Evolutionary conservation across 164 flowering plant genomes (phyloP), one percentile per base, ranked within the genome.

Genomic region (Akebia trifoliata): DNA sequence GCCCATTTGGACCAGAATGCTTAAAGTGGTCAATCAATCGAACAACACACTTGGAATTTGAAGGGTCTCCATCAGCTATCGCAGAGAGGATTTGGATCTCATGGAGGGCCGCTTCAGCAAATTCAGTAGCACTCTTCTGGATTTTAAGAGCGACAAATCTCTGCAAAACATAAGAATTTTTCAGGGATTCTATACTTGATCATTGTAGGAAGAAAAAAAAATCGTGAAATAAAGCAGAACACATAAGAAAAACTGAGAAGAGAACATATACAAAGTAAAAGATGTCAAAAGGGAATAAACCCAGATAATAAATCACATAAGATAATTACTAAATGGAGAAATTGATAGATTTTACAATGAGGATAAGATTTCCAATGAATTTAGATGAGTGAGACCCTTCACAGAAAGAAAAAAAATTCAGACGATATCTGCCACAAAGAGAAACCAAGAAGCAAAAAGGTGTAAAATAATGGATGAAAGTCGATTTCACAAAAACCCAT

Each of bases 1-100:
- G 95, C 52, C 98, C 98, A 63, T 92, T 92, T 28, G 98, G 98
- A 22, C 98, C 98, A 1, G 76, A 21, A 45, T 89, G 96, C 82
- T 85, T 92, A 57, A 92, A 92, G 45, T 89, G 95, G 60, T 92
- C 95, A 2, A 92, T 50, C 68, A 92, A 65, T 44, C 63, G 79
- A 44, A 89, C 81, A 42, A 84, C 74, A 55, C 56, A 79, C 55
- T 82, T 85, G 37, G 79, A 70, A 71, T 81, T 74, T 1, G 82
- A 70, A 8, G 89, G 80, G 53, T 87, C 96, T 36, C 90, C 86
- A 37, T 78, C 58, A 11, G 95, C 76, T 62, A 89, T 61, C 12
- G 85, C 83, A 25, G 86, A 78, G 47, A 92, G 85, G 18, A 92
- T 30, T 59, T 89, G 82, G 46, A 92, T 85, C 82, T 92, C 98